Evolutionary conservation across 2,329 filamentous ascomycete genomes (phyloP), one percentile per base, ranked within the genome.

Genomic region (Polychaeton citri): DNA sequence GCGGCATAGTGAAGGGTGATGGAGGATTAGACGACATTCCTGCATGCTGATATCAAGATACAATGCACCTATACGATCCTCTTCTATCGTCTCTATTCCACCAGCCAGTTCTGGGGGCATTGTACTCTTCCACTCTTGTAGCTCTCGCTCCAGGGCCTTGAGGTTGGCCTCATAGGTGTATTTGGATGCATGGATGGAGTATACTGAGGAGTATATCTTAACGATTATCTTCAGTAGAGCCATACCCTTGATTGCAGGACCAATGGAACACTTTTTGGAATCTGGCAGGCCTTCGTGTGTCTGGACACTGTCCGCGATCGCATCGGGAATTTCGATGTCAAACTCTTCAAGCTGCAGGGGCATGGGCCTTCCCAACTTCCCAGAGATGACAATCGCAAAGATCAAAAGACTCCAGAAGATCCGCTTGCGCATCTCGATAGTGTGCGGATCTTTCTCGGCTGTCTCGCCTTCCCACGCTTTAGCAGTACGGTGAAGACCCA

Each of bases 351-450:
- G 62, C 8, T 74, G 71, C 33, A 90, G 70, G 2, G 78, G 74
- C 71, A 90, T 81, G 1, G 84, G 84, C 12, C 78, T 69, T 13
- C 84, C 84, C 21, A 87, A 72, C 39, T 81, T 82, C 15, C 81
- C 81, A 46, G 76, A 76, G 7, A 88, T 63, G n/a, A 73, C 74
- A 7, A 81, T 66, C 40, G 76, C 69, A 10, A 86, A 66, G 4
- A 70, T 65, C 28, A 86, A 59, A 8, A 87, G 66, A 5, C 68
- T 68, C 80, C 82, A 92, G 65, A 84, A 92, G 1, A 77, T 68
- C 12, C 84, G 70, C 59, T 87, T 87, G 17, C 83, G 71, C 57
- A 87, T 69, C 54, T 92, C 83, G 40, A 81, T 72, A 5, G 80
- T 73, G 1, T 86, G 66, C n/a, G 61, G 52, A 48, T 66, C 70